These are phyloP conservation scores for Neonectria neomacrospora DNA, from an alignment of 2,329 filamentous ascomycete species.

Conservation along the genomic window DNA sequence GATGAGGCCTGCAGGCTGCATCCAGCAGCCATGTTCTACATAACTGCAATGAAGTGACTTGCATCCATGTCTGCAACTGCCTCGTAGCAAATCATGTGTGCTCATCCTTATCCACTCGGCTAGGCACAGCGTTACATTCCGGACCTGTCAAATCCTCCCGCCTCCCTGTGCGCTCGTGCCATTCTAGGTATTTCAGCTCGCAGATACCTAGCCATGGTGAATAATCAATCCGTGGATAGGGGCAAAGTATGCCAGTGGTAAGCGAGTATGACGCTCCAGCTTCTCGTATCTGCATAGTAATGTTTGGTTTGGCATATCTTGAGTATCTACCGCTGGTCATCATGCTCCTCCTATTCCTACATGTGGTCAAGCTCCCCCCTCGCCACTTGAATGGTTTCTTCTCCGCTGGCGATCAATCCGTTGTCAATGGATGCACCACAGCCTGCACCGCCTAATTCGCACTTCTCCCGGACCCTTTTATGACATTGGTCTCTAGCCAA, in stretches of 20 bases:
- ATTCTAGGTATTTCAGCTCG: background rate
- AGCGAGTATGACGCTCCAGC: background rate
- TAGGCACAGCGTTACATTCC: conserved; percentile 22
- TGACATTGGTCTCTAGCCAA: background rate
- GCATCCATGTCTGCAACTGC: background rate
- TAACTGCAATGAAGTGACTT: background rate
- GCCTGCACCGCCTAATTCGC: background rate
- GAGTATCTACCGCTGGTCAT: background rate
- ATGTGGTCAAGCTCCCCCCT: background rate
- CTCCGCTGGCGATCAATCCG: conserved; percentile 1
- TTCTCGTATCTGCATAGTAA: background rate
- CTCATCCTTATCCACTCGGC: background rate
- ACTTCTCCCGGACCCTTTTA: background rate
- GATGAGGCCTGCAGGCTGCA: background rate
- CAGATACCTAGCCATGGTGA: background rate
- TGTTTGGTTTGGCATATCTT: background rate
- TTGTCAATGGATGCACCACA: conserved; percentile 12
- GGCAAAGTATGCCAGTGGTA: background rate
- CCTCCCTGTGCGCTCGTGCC: conserved; percentile 6
- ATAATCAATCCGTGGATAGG: background rate
- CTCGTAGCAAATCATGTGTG: conserved; percentile 3
- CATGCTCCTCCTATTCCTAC: background rate
- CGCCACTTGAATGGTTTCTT: background rate
- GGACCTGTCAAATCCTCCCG: conserved; percentile 8
- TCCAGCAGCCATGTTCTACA: background rate